Evolutionary conservation across 345 rosid species (phyloP).

Genomic region (Salix purpurea): DNA sequence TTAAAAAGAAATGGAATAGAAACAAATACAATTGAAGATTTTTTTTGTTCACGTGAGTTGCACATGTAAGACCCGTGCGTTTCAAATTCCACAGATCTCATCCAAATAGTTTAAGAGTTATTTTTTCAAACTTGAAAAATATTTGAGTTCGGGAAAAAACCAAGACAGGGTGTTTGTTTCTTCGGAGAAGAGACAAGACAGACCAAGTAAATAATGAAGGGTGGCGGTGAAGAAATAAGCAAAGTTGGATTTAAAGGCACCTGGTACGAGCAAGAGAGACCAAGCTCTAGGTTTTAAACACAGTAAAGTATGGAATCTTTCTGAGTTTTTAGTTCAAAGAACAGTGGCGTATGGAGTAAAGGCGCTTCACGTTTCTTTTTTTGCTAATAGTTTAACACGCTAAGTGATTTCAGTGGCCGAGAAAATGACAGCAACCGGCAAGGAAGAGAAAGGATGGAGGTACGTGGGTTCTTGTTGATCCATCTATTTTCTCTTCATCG

Average conservation of each 20-base stretch:
- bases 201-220: not conserved
- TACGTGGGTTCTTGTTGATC: slow-evolving; percentile 13
- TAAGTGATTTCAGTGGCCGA: not conserved
- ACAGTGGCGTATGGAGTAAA: not conserved
- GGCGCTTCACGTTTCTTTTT: not conserved
- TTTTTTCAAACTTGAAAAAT: no score
- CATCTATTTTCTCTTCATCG: not conserved
- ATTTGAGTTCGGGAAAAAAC: no score
- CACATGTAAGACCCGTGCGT: no score
- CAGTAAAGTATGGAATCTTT: not conserved
- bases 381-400: not conserved
- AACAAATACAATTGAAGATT: no score
- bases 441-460: slow-evolving; percentile 35
- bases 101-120: no score
- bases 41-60: no score
- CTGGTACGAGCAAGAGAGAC: not conserved
- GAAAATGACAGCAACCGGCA: slow-evolving; percentile 30
- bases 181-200: not conserved
- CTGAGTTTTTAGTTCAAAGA: not conserved
- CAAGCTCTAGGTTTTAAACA: not conserved
- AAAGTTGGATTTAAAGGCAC: not conserved
- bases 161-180: no score
- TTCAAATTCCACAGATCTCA: no score
- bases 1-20: no score
- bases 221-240: not conserved